Conservation (phyloP, 208 protist genomes). For the Strigomonas culicis region DNA sequence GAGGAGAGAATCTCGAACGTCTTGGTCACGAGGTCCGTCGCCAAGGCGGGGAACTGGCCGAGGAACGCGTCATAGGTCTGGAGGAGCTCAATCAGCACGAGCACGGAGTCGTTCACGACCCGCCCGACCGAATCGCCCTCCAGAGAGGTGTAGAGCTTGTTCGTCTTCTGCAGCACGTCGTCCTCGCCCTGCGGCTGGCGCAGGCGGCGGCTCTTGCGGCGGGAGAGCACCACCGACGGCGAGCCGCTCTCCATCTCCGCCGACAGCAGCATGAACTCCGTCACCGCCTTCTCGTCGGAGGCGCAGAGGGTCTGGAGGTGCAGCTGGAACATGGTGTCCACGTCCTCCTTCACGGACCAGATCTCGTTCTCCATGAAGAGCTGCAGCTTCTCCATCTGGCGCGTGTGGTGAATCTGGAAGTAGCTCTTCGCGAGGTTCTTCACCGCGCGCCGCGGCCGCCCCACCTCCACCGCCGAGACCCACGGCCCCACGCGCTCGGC, state of each 20-base stretch:
- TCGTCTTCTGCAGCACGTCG: constrained; percentile 15
- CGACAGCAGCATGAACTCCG: constrained; percentile 26
- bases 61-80: constrained; percentile 73
- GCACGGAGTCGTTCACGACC: constrained; percentile 61
- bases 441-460: constrained; percentile 4
- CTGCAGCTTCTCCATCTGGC: constrained; percentile 55
- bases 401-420: constrained; percentile 48
- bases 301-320: constrained; percentile 61
- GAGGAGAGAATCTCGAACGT: constrained; percentile 76
- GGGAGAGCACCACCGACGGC: background rate
- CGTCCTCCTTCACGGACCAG: constrained; percentile 48
- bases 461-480: background rate
- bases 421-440: constrained; percentile 48
- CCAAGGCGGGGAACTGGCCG: constrained; percentile 73
- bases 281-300: constrained; percentile 28
- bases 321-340: constrained; percentile 54
- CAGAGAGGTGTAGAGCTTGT: constrained; percentile 27
- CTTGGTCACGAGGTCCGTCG: constrained; percentile 67
- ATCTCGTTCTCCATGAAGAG: constrained; percentile 67
- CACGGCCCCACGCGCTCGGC: background rate
- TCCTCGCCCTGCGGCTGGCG: constrained; percentile 4
- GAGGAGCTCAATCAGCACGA: constrained; percentile 74
- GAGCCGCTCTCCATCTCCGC: constrained; percentile 7
- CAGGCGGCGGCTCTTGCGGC: background rate
- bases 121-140: constrained; percentile 51